Base-by-base conservation (phyloP, 2,329 filamentous ascomycete species). In the Ascomycota sp. region DNA sequence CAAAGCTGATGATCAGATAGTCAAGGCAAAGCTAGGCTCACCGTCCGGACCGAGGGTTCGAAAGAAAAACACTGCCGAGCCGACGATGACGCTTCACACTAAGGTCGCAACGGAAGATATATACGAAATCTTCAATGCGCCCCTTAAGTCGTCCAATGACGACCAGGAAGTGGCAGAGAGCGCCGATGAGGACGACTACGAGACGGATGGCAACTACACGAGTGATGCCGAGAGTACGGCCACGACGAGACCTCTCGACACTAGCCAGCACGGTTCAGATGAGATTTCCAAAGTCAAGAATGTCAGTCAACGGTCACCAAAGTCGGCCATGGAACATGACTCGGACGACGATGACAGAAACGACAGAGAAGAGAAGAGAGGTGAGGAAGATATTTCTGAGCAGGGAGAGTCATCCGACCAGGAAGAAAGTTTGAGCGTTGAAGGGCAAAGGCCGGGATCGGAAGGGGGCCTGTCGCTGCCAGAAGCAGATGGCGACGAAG, bases 51-150 rank as follows among this genome's bases (percentile, higher is more conserved):
- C 72, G 4, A 95, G 91, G 51, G 64, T 86, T 32, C 77, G 75
- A 38, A 80, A 80, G 50, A 89, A 78, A 48, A 74, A 73, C 40
- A 39, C 52, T 2, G 58, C 65, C 30, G 86, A 95, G 51, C 80
- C 85, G n/a, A 98, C 89, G 2, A 94, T 98, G 85, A 98, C 89
- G 1, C 69, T 98, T 39, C 83, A 95, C 46, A 98, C 89, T 9
- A 80, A 71, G 42, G 86, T 89, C 38, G 89, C 89, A 4, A 94
- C 86, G 36, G 85, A 95, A 41, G 89, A 98, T 41, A 94, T 98
- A 30, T 95, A 95, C 44, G 83, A 83, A 33, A 81, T 98, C 28
- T 98, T 95, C 55, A 95, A 89, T 44, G 79, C 89, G 33, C 86
- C 89, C 2, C 31, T 47, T 39, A 35, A 45, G 17, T 9, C 25